Conservation (phyloP, 306 rosid species). For the Phaseolus lunatus region DNA sequence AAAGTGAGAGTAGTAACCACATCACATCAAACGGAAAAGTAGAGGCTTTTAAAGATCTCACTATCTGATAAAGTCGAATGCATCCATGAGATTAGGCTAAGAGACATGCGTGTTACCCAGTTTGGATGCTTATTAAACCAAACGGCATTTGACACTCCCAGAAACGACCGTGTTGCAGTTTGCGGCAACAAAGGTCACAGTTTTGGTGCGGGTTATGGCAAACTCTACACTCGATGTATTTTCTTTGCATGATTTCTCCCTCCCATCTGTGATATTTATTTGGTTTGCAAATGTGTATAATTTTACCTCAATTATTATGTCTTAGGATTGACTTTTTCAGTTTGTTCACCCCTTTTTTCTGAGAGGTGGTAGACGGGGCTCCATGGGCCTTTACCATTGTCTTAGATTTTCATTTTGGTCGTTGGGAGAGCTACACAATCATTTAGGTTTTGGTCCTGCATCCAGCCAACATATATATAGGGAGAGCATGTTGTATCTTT, state of each 20-base stretch:
- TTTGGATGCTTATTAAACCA: constrained; percentile 45
- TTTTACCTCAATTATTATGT: constrained; percentile 49
- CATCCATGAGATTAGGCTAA: constrained; percentile 16
- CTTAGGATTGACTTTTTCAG: constrained; percentile 51
- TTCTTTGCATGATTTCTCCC: constrained; percentile 42
- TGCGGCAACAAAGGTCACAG: constrained; percentile 44
- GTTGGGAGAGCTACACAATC: constrained; percentile 52
- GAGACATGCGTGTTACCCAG: constrained; percentile 26
- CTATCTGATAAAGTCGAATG: constrained; percentile 50
- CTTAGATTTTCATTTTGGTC: constrained; percentile 52
- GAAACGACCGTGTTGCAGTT: constrained; percentile 47
- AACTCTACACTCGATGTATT: constrained; percentile 39
- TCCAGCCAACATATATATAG: constrained; percentile 52
- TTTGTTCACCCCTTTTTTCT: constrained; percentile 55
- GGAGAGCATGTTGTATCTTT: constrained; percentile 66
- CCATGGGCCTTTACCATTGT: constrained; percentile 43
- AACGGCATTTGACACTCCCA: constrained; percentile 43
- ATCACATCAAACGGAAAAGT: constrained; percentile 70
- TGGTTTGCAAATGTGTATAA: constrained; percentile 78
- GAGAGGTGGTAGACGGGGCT: constrained; percentile 55
- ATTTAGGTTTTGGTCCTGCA: constrained; percentile 52
- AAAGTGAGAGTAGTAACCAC: constrained; percentile 61
- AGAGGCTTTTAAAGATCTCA: constrained; percentile 69
- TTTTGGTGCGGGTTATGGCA: constrained; percentile 49
- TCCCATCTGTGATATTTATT: constrained; percentile 54